Percentiles rank a stretch among this genome's conserved stretches.
These are phyloP conservation scores for Rhododendron simsii DNA, from an alignment of 148 eudicot species.

Conservation along the genomic window DNA sequence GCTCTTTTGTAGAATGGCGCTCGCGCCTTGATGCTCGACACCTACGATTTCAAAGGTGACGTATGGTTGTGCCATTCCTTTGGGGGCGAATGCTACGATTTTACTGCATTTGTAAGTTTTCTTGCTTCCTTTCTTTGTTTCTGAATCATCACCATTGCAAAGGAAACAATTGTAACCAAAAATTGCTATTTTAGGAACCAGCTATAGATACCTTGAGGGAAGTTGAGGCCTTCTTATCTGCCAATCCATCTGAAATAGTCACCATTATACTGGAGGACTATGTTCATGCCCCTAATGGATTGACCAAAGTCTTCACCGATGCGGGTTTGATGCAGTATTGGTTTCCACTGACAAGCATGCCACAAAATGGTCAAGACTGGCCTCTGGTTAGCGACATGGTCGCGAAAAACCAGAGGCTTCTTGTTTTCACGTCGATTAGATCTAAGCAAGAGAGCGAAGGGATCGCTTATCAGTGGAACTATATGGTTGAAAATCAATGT, in stretches of 20 bases:
- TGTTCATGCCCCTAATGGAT: constrained; percentile 57
- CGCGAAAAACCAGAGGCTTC: constrained; percentile 55
- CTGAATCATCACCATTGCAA: background rate
- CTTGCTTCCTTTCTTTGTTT: background rate
- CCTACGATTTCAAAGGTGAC: constrained; percentile 61
- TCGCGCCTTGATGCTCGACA: constrained; percentile 81
- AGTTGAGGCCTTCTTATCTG: constrained; percentile 57
- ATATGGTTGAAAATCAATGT: constrained; percentile 9
- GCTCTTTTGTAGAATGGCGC: constrained; percentile 61
- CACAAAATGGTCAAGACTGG: constrained; percentile 70
- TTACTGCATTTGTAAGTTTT: constrained; percentile 70
- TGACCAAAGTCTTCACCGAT: constrained; percentile 61
- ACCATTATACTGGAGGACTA: constrained; percentile 80
- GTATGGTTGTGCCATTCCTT: constrained; percentile 89
- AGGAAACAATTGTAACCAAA: background rate
- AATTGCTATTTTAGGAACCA: constrained; percentile 34
- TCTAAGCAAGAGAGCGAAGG: constrained; percentile 62
- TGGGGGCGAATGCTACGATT: constrained; percentile 59
- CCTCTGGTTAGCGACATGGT: constrained; percentile 75
- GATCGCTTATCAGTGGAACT: constrained; percentile 10
- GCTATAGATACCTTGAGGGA: constrained; percentile 59
- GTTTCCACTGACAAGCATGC: constrained; percentile 73
- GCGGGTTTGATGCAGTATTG: constrained; percentile 73
- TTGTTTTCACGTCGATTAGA: constrained; percentile 62
- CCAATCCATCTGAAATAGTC: constrained; percentile 69